These are phyloP conservation scores for Leptodermis oblonga DNA, from an alignment of 257 asterid species.

Conservation along the genomic window DNA sequence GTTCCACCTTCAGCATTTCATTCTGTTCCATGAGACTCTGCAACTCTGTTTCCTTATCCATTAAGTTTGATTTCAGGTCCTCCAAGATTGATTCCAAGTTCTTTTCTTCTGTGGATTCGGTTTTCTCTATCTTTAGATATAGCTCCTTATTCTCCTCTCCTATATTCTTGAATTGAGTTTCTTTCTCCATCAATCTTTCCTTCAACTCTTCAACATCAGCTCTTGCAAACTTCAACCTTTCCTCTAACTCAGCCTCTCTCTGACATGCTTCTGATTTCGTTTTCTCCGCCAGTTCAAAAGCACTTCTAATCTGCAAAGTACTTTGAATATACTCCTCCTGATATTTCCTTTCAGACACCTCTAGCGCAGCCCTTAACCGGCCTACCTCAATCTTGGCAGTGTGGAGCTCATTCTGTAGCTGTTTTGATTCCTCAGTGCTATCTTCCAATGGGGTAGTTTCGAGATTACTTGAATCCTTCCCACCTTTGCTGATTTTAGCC, in stretches of 20 bases:
- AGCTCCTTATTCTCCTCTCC: conserved; percentile 24
- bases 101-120: conserved; percentile 23
- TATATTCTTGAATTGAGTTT: conserved; percentile 27
- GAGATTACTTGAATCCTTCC: conserved; percentile 10
- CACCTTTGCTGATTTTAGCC: conserved; percentile 29
- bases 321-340: conserved; percentile 56
- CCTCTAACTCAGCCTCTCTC: conserved; percentile 58
- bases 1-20: conserved; percentile 54
- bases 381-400: conserved; percentile 38
- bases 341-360: conserved; percentile 63
- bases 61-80: conserved; percentile 36
- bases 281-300: conserved; percentile 59
- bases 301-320: conserved; percentile 56
- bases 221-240: conserved; percentile 31
- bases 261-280: conserved; percentile 37
- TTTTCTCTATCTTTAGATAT: conserved; percentile 19
- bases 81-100: conserved; percentile 36
- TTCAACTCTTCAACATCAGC: conserved; percentile 48
- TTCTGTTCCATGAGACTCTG: conserved; percentile 51
- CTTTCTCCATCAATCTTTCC: conserved; percentile 33
- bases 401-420: conserved; percentile 30
- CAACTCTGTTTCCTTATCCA: conserved; percentile 47
- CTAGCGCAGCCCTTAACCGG: conserved; percentile 52
- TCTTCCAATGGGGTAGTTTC: too few relatives aligned
- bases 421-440: conserved; percentile 20